Percentiles rank a stretch among this genome's conserved stretches.
These are phyloP conservation scores for Neofusicoccum laricinum DNA, from an alignment of 2,329 filamentous ascomycete genomes.

Conservation along the genomic window DNA sequence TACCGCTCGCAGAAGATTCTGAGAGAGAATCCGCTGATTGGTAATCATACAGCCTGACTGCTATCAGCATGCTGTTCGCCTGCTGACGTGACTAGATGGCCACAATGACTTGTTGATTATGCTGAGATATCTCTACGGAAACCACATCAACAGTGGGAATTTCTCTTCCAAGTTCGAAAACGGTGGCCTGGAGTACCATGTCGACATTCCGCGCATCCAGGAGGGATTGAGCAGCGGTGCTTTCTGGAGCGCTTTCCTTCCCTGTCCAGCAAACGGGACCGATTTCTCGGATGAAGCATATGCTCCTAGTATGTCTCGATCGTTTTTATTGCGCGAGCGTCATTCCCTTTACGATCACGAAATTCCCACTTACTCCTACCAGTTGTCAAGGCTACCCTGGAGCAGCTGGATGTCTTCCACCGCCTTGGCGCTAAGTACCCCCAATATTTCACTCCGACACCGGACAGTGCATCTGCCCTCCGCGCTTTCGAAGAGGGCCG, in stretches of 20 bases:
- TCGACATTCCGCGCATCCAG: slow-evolving; percentile 74
- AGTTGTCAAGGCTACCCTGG: slow-evolving; percentile 66
- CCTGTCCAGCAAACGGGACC: slow-evolving; percentile 68
- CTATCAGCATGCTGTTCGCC: neutral
- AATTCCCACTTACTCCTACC: neutral
- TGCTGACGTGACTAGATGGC: slow-evolving; percentile 60
- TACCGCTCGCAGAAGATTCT: slow-evolving; percentile 35
- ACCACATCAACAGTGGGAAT: slow-evolving; percentile 71
- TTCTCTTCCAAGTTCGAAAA: slow-evolving; percentile 75
- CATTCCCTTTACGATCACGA: neutral
- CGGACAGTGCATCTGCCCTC: slow-evolving; percentile 60
- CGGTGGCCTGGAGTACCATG: slow-evolving; percentile 66
- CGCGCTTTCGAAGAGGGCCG: slow-evolving; percentile 45
- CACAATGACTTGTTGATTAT: slow-evolving; percentile 84
- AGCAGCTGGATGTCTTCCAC: slow-evolving; percentile 71
- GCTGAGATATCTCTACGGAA: slow-evolving; percentile 64
- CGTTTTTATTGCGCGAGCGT: neutral
- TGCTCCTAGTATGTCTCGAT: slow-evolving; percentile 53
- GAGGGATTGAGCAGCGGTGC: slow-evolving; percentile 73
- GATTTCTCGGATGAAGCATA: slow-evolving; percentile 76
- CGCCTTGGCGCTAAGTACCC: slow-evolving; percentile 65
- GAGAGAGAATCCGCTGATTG: slow-evolving; percentile 39
- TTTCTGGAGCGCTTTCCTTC: slow-evolving; percentile 89
- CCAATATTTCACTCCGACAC: slow-evolving; percentile 63
- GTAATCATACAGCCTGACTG: slow-evolving; percentile 22